Percentiles rank a stretch among this genome's conserved stretches.
phyloP scores from a whole-genome alignment of 495 filamentous ascomycete genomes.

The Bryoglossum gracile region DNA sequence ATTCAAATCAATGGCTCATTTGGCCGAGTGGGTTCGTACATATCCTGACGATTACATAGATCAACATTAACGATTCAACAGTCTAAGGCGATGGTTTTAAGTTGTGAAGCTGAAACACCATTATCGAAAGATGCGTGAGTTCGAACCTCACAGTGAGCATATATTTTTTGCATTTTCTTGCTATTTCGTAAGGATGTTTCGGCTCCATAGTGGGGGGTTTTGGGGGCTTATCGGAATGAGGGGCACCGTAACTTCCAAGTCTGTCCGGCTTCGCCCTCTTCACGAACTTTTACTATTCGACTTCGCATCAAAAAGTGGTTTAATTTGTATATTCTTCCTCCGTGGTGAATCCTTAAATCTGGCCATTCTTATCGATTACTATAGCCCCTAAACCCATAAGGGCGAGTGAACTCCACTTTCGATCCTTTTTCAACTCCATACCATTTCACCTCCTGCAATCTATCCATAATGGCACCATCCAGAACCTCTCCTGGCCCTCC shows the following conservation, averaged over 20 bases:
- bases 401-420: too few relatives aligned
- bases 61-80: background rate
- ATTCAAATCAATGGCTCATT: constrained; percentile 4
- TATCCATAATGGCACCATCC: constrained; percentile 21
- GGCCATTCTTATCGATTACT: constrained; percentile 3
- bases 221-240: too few relatives aligned
- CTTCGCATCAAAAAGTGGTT: too few relatives aligned
- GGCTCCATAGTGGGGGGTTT: too few relatives aligned
- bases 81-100: constrained; percentile 41
- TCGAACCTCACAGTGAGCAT: constrained; percentile 34
- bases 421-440: background rate
- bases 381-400: background rate
- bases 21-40: constrained; percentile 17
- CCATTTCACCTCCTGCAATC: background rate
- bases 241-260: too few relatives aligned
- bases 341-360: too few relatives aligned
- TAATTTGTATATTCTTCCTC: too few relatives aligned
- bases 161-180: background rate
- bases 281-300: too few relatives aligned
- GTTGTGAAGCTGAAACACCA: constrained; percentile 24
- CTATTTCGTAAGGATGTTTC: background rate
- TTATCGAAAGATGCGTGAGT: constrained; percentile 37
- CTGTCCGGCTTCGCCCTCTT: too few relatives aligned
- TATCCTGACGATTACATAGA: background rate
- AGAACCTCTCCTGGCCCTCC: constrained; percentile 9